Evolutionary conservation across 768 basidiomycete genomes (phyloP), one percentile per base, ranked within the genome.

Genomic region (Floccularia luteovirens): DNA sequence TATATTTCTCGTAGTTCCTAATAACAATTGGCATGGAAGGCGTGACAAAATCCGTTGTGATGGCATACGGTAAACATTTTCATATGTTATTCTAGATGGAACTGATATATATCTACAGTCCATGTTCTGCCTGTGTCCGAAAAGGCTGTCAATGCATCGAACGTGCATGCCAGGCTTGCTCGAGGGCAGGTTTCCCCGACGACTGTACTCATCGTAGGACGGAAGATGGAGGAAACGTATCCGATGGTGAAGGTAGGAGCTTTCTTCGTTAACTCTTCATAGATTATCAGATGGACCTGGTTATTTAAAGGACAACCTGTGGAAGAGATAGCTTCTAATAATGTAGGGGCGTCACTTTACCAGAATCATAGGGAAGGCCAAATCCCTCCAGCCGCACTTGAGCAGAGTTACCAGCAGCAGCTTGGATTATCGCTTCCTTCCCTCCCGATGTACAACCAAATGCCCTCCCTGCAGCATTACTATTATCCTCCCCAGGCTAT

Each of bases 31-130:
- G n/a, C 22, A 21, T 40, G 42, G 36, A 44, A 79, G 79, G 57
- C 74, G 72, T 24, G 73, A 78, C 55, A 81, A 81, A 54, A 69
- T 75, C 43, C 69, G 75, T 3, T 81, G 79, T 52, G 72, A 77
- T 49, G 78, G 78, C 12, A 57, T 63, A 43, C 68, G 75, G 77
- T 77, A 54, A 48, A 52, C 47, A 43, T 24, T 38, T 10, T 40
- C 39, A n/a, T n/a, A n/a, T n/a, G n/a, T n/a, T 33, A 41, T 36
- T 32, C n/a, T 24, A 13, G 36, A 36, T 25, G 24, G 33, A 24
- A 43, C 43, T 23, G 21, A 30, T 44, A 39, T 28, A 43, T 43
- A 31, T 42, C 41, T 39, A 31, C 43, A 75, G 75, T 48, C 75
- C 75, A 36, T 77, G 75, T 49, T 43, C 58, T 16, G 61, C 69